Base-by-base conservation (phyloP, 1,284 basidiomycete species). In the Psilocybe mexicana region DNA sequence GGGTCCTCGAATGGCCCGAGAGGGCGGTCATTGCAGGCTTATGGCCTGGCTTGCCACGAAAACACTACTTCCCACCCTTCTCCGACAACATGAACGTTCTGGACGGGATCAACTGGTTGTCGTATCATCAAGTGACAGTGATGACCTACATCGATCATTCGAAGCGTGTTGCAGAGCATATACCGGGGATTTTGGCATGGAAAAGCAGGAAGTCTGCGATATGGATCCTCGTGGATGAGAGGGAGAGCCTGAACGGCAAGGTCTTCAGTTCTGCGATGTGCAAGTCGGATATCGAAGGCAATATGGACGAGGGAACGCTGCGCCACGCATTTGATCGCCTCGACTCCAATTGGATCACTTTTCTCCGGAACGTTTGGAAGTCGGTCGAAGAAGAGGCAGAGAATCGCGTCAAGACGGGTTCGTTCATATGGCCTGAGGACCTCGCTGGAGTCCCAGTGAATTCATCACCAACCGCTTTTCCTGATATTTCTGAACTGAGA, bases 1-100 rank as follows among this genome's bases (percentile, higher is more conserved):
- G 63, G 61, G 55, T 67, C 18, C 54, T 67, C 14, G 67, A 69
- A 55, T 69, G 67, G 67, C 67, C 67, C 3, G 63, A 61, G 10
- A 43, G 46, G 43, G 63, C 59, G n/a, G 58, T 61, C 18, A 55
- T 66, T 24, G 61, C 54, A 28, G 49, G 60, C 26, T n/a, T 48
- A 14, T 69, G 66, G 65, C 63, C 67, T 3, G 65, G 66, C 1
- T 54, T 66, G 24, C 57, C 60, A 3, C 53, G 51, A 28, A 53
- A 45, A 25, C 25, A 28, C 4, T 60, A 57, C 47, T 12, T n/a
- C 8, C 38, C 11, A 5, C 36, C 52, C 25, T 43, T 30, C 10
- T 44, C 54, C 12, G 54, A 60, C 42, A 38, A 53, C 18, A 44
- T 60, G 23, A 52, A 52, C 38, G 45, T 55, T 14, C 12, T 30